Evolutionary conservation across 345 rosid genomes (phyloP), one percentile per base, ranked within the genome.

Genomic region (Eucalyptus tenuipes): DNA sequence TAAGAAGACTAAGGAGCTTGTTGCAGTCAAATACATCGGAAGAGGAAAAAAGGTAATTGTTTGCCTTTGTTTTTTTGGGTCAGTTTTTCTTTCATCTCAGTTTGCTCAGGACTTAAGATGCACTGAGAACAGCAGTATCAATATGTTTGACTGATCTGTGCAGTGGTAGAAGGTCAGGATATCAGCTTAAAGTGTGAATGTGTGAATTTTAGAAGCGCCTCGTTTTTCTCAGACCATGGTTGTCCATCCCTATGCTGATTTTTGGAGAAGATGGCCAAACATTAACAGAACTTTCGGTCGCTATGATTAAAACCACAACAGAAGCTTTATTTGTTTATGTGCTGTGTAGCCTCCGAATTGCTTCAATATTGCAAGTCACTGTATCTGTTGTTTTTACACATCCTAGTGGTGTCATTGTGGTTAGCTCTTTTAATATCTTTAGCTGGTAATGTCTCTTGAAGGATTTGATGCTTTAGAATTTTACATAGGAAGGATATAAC

Each of bases 1-100:
- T 88, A 95, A 96, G 94, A 95, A 92, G 91, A 94, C 95, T 57
- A 94, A 93, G 85, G 97, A 96, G 88, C 99, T 97, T 93, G 93
- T 95, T 94, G 98, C 99, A 82, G 97, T 97, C 87, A 97, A 97
- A 85, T 96, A 95, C 90, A 97, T 97, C 85, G 99, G 96, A 93
- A 94, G 99, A 92, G 99, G 99, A 85, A 93, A 94, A 89, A 97
- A 96, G 99, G 99, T 96, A 87, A 64, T 80, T 0, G 47, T 20
- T 37, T 55, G 87, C 49, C 81, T 25, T 9, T 47, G 61, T 2
- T 5, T 68, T 75, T 75, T 40, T 11, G 2, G 84, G 84, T 75
- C 7, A 25, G 42, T 18, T 75, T 20, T 75, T 75, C 82, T 40
- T 75, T 75, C 24, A 11, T 75, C 47, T 47, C 84, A 40, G 84